Conservation (phyloP, 2,329 filamentous ascomycete species). For the Penicillium vulpinum region DNA sequence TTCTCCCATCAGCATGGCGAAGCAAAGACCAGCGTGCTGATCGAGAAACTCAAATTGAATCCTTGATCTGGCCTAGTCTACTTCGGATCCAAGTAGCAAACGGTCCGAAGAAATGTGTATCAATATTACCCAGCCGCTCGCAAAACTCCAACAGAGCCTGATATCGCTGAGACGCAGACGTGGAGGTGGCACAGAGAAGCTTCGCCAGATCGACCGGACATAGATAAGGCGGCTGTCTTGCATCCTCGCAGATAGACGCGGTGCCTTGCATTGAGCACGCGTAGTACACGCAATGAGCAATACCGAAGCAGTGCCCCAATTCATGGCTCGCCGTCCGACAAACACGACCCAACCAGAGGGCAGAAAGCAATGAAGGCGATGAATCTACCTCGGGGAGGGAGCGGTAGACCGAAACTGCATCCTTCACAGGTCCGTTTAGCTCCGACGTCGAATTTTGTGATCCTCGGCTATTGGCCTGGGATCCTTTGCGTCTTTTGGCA, state of each 20-base stretch:
- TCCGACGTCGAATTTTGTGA: not conserved
- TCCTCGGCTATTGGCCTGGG: not conserved
- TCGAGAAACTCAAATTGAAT: not conserved
- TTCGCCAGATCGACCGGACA: conserved; percentile 35
- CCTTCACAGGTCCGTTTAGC: conserved; percentile 2
- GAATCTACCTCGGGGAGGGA: not conserved
- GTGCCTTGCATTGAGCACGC: conserved; percentile 38
- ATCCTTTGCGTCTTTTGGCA: conserved; percentile 3
- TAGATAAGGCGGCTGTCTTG: conserved; percentile 35
- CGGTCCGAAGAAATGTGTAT: conserved; percentile 23
- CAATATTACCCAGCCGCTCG: conserved; percentile 6
- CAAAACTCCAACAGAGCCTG: conserved; percentile 26
- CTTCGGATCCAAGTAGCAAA: conserved; percentile 24
- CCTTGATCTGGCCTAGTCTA: not conserved
- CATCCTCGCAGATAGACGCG: conserved; percentile 32
- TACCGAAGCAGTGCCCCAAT: conserved; percentile 65
- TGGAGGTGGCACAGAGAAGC: conserved; percentile 22
- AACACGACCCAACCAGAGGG: conserved; percentile 59
- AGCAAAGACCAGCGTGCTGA: not conserved
- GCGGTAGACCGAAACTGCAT: conserved; percentile 5
- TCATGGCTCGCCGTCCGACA: conserved; percentile 64
- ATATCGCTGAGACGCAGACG: conserved; percentile 18
- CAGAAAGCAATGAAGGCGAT: conserved; percentile 30
- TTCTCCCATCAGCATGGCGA: not conserved
- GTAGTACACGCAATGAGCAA: conserved; percentile 61